phyloP scores from a whole-genome alignment of 2,329 filamentous ascomycete species.

The Rhexocercosporidium sp. region DNA sequence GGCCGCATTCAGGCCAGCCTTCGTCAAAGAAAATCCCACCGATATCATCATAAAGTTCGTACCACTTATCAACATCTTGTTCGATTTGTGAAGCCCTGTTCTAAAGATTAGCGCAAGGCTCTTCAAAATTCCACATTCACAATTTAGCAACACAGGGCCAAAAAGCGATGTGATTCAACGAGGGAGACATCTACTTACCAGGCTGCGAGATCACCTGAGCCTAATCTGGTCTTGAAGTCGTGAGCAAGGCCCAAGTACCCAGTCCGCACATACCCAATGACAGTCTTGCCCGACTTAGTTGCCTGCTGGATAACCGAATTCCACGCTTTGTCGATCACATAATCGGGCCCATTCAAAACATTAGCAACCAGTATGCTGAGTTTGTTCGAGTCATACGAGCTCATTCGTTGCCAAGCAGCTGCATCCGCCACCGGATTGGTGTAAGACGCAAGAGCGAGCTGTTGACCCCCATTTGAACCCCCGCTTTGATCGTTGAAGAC shows the following conservation, averaged over 20 bases:
- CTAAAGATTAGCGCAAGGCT: not conserved
- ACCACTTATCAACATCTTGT: not conserved
- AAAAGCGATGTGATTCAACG: not conserved
- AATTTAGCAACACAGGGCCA: not conserved
- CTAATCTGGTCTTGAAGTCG: not conserved
- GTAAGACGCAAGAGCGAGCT: not conserved
- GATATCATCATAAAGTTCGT: slow-evolving; percentile 24
- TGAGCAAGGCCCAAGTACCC: not conserved
- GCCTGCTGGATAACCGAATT: not conserved
- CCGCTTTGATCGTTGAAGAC: not conserved
- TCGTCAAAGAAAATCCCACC: slow-evolving; percentile 45
- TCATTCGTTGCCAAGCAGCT: not conserved
- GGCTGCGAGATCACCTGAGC: not conserved
- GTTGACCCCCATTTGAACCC: not conserved
- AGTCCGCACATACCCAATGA: not conserved
- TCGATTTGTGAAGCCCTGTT: not conserved
- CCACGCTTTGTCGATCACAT: not conserved
- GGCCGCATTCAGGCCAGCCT: slow-evolving; percentile 39
- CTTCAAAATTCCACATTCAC: not conserved
- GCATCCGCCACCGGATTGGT: not conserved
- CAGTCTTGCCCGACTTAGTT: not conserved
- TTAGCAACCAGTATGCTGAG: not conserved
- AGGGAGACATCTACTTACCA: not conserved
- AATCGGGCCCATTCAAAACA: slow-evolving; percentile 1
- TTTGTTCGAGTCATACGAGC: not conserved